These are phyloP conservation scores for Pontederia crassipes DNA, from an alignment of 176 grass and related monocot genomes.

Conservation along the genomic window DNA sequence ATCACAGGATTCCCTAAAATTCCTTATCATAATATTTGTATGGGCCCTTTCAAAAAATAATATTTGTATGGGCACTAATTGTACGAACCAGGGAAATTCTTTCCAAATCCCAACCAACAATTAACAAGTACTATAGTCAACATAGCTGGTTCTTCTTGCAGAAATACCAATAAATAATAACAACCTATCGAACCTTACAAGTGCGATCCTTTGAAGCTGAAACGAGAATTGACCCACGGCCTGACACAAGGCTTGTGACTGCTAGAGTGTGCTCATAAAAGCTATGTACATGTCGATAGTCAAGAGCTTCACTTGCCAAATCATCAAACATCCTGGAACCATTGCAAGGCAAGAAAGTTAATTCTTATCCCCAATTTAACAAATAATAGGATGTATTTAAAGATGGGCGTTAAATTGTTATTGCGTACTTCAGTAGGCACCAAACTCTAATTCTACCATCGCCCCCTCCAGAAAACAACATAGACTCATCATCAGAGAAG, in stretches of 20 bases:
- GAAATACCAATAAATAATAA: background rate
- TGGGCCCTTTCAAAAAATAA: no score
- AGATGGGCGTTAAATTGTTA: constrained; percentile 14
- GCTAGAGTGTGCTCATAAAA: constrained; percentile 53
- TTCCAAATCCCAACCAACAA: no score
- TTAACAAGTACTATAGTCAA: no score
- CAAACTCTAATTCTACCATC: constrained; percentile 81
- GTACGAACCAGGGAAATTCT: no score
- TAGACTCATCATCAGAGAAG: constrained; percentile 49
- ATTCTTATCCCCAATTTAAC: constrained; percentile 9
- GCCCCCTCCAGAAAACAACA: constrained; percentile 66
- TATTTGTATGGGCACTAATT: no score
- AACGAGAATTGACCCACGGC: constrained; percentile 53
- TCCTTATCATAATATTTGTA: no score
- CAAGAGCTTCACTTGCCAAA: constrained; percentile 32
- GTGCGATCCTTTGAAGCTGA: constrained; percentile 82
- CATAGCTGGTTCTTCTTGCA: background rate
- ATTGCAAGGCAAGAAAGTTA: constrained; percentile 17
- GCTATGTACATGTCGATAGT: constrained; percentile 42
- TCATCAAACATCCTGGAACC: constrained; percentile 70
- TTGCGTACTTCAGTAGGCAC: constrained; percentile 68
- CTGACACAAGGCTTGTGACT: constrained; percentile 63
- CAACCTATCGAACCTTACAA: constrained; percentile 50
- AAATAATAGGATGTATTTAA: background rate
- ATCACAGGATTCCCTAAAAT: no score